A percentile compares a stretch with the other conserved stretches of the same genome.
phyloP scores from a whole-genome alignment of 495 filamentous ascomycete species.

The Coniosporium apollinis region DNA sequence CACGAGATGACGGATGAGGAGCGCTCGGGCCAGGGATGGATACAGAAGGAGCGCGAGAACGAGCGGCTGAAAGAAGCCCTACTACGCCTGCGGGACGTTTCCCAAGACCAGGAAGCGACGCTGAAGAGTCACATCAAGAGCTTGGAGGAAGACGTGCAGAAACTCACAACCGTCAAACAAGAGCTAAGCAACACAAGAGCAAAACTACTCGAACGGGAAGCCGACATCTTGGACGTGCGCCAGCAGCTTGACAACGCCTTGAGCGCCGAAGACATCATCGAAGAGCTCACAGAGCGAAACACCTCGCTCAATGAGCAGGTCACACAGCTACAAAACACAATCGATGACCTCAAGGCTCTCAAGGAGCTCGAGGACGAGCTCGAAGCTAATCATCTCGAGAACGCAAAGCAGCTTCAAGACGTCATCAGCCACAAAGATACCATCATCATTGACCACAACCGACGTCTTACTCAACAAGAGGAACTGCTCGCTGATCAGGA shows the following conservation, averaged over 20 bases:
- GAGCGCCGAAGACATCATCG: conserved; percentile 82
- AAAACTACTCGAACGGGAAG: conserved; percentile 52
- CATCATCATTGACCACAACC: conserved; percentile 58
- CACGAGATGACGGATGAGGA: conserved; percentile 82
- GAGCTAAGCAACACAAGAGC: conserved; percentile 53
- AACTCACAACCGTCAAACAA: conserved; percentile 51
- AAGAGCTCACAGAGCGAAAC: conserved; percentile 75
- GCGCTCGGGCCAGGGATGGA: conserved; percentile 65
- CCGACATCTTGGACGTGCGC: conserved; percentile 68
- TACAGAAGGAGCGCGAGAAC: conserved; percentile 81
- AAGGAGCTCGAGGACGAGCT: conserved; percentile 91
- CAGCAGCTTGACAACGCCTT: conserved; percentile 82
- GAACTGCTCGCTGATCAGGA: conserved; percentile 70
- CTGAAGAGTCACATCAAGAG: conserved; percentile 58
- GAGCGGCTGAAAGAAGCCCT: conserved; percentile 78
- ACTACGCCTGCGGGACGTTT: conserved; percentile 67
- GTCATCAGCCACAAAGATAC: conserved; percentile 72
- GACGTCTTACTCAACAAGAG: conserved; percentile 48
- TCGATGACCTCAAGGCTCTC: conserved; percentile 71
- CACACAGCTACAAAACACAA: conserved; percentile 58
- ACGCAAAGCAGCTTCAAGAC: conserved; percentile 84
- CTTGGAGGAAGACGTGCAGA: conserved; percentile 61
- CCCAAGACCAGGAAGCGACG: conserved; percentile 70
- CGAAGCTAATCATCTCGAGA: conserved; percentile 81
- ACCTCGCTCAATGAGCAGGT: conserved; percentile 65